Percentiles rank a stretch among this genome's conserved stretches.
Evolutionary conservation across 306 rosid species (phyloP).

Genomic region (Phaseolus lunatus): DNA sequence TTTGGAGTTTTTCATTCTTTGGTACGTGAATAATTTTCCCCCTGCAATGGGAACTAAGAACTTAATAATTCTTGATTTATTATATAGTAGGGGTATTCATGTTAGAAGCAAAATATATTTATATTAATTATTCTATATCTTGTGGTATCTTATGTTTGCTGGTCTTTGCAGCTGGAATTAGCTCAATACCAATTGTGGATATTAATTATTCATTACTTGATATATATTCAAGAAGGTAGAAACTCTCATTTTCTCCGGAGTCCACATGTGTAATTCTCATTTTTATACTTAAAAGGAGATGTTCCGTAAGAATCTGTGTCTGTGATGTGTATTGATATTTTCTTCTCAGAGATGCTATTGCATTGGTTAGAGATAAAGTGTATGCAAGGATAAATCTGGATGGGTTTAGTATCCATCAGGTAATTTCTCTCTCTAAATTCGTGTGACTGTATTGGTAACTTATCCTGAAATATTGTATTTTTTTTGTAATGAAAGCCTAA

Average conservation of each 20-base stretch:
- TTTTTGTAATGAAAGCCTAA: constrained; percentile 9
- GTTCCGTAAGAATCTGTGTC: constrained; percentile 25
- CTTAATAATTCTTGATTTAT: constrained; percentile 14
- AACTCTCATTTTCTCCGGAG: background rate
- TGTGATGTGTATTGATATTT: constrained; percentile 16
- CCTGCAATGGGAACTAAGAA: constrained; percentile 24
- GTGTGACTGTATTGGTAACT: constrained; percentile 8
- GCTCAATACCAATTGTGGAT: constrained; percentile 77
- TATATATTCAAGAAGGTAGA: constrained; percentile 68
- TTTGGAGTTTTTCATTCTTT: constrained; percentile 3
- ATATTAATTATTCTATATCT: constrained; percentile 19
- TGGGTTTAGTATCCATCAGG: constrained; percentile 65
- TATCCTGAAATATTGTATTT: constrained; percentile 35
- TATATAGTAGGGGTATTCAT: background rate
- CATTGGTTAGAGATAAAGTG: constrained; percentile 63
- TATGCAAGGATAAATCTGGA: constrained; percentile 61
- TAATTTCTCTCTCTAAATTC: constrained; percentile 42
- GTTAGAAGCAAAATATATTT: constrained; percentile 21
- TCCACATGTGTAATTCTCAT: constrained; percentile 25
- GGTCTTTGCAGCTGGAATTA: constrained; percentile 65
- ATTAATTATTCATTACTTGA: constrained; percentile 57
- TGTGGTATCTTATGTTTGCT: constrained; percentile 32
- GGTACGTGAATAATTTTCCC: constrained; percentile 1
- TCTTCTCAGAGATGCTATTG: constrained; percentile 67
- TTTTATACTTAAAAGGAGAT: background rate